These are phyloP conservation scores for Ziziphus jujuba DNA, from an alignment of 306 rosid species.

Conservation along the genomic window DNA sequence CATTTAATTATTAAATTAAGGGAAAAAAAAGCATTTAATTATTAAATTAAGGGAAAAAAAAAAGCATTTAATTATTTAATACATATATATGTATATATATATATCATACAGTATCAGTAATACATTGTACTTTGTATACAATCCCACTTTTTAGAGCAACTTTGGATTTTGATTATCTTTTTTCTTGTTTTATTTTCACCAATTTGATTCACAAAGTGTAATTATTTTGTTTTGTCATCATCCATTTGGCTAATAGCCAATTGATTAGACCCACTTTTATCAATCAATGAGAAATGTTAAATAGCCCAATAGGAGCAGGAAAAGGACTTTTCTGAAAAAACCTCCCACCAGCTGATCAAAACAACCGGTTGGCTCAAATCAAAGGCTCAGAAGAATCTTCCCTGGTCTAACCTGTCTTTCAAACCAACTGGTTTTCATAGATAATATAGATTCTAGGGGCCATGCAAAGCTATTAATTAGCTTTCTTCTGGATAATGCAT, in stretches of 20 bases:
- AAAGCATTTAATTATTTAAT: no score
- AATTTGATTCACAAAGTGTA: neutral
- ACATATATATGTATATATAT: no score
- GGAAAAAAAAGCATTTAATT: no score
- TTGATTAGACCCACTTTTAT: slow-evolving; percentile 11
- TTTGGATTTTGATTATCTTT: no score
- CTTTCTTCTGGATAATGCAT: neutral
- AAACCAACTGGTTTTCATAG: slow-evolving; percentile 37
- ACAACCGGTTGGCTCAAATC: slow-evolving; percentile 34
- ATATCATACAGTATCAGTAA: no score
- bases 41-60: no score
- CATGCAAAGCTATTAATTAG: slow-evolving; percentile 2
- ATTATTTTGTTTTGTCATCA: slow-evolving; percentile 9
- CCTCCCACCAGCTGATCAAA: slow-evolving; percentile 35
- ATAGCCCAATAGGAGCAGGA: neutral
- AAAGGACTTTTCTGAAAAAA: slow-evolving; percentile 9
- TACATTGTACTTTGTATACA: no score
- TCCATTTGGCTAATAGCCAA: neutral
- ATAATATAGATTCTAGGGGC: slow-evolving; percentile 19
- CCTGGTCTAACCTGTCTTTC: slow-evolving; percentile 37
- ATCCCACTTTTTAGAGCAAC: no score
- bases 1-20: no score
- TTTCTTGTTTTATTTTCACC: neutral
- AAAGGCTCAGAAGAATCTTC: neutral
- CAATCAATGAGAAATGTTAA: slow-evolving; percentile 4